Base-by-base conservation (phyloP, 345 rosid species). In the Boechera retrofracta region DNA sequence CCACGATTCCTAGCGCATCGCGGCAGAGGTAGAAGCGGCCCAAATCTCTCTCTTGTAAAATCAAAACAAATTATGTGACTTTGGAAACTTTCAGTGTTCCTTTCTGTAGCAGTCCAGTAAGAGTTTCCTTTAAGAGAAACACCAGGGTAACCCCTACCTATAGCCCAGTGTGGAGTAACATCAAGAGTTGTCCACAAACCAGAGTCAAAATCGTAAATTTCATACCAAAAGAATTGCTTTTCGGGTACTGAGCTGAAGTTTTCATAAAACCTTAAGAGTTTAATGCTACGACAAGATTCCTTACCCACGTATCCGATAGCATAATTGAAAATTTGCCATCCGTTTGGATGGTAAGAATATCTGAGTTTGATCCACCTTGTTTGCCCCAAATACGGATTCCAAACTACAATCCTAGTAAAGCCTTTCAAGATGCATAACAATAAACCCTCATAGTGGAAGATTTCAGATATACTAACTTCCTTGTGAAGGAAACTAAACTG, bases 91-190 rank as follows among this genome's bases (percentile, higher is more conserved):
- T 0, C 1, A 21, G 21, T 21, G 2, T 9, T 55, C 5, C 18
- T 13, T 6, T 28, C 0, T 55, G 0, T 0, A 12, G 18, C 36
- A 55, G 10, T 7, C 10, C 10, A 55, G 9, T 55, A 55, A 55
- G 18, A 13, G 18, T 55, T 55, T 29, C 60, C 60, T 16, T 55
- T 55, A 1, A 55, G 4, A 55, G 18, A 2, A 12, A 29, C 2
- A 0, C 36, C 2, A 12, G 0, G 5, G 2, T 0, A 0, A 28
- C 1, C 4, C 12, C 5, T 1, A 29, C 0, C 1, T 55, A 55
- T 29, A 6, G 2, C 1, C 36, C 36, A 55, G 2, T 55, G 9
- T 55, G 60, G 38, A 55, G 36, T 55, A 36, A 55, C 38, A 55
- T 55, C 60, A 29, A 55, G 60, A 29, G 36, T 55, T 55, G 18